Base-by-base conservation (phyloP, 352 stramenopile genomes). In the Globisporangium heterothallicum region DNA sequence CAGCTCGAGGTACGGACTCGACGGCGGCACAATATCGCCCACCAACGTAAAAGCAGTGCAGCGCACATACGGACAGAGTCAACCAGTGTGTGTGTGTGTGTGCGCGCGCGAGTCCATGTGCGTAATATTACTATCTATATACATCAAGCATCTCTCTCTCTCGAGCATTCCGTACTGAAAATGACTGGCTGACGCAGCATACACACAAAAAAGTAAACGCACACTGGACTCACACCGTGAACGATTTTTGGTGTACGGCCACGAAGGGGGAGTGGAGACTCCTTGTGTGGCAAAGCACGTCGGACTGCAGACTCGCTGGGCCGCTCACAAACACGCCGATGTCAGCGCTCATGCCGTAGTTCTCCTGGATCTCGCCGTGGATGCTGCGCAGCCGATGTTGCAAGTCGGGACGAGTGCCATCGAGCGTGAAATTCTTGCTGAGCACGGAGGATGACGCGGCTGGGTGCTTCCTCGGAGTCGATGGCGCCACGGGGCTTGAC, bases 321-420 rank as follows among this genome's bases (percentile, higher is more conserved):
- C 73, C 73, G 55, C 73, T 78, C 29, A 84, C 66, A 12, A 77
- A 68, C 25, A 84, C 35, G 10, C 53, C 61, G 22, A 80, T 68
- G 24, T 70, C 46, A 12, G 73, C 70, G 32, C 59, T 57, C 56
- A 66, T 53, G 6, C 73, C 73, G 30, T 70, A 84, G 42, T 70
- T 69, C 48, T 84, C 68, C 13, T 67, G 65, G 46, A 84, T 75
- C 42, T 84, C 70, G 46, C 58, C 56, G 41, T 81, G 70, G 26
- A 78, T 61, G 6, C 58, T 45, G 34, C 47, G 50, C 32, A 84
- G 40, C 24, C 62, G 49, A 13, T 59, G 56, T 25, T 38, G 32
- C 18, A 81, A 59, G 10, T 84, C 68, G 12, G 73, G 73, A 19
- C 72, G 70, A n/a, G 68, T 30, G 21, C 61, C 63, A 29, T 67